Base-by-base conservation (phyloP, 2,329 filamentous ascomycete species). In the Cladophialophora psammophila region DNA sequence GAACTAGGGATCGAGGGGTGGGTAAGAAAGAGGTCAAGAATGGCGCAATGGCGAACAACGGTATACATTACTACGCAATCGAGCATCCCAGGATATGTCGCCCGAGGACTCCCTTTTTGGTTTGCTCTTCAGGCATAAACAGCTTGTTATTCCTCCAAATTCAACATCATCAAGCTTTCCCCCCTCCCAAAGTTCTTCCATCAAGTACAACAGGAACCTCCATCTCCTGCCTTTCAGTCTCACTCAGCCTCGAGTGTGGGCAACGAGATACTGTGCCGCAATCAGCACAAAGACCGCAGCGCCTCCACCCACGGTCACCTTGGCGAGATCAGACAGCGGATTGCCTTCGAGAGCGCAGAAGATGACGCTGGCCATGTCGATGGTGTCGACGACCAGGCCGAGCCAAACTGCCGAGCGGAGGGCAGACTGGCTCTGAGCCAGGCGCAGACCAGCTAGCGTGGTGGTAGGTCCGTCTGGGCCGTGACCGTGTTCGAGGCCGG, bases 341-440 rank as follows among this genome's bases (percentile, higher is more conserved):
- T 38, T 18, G 12, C 64, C 58, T 34, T 53, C 58, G 8, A 63
- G 15, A 18, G 35, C 45, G 52, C 59, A 57, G 15, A 36, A 59
- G 8, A 20, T 34, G n/a, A 53, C 64, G 26, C 64, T 66, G 7
- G 36, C 38, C n/a, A 56, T 15, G 53, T 66, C 64, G 32, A 63
- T 48, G 1, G 40, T 38, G 26, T 66, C 64, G 38, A 60, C 62
- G 15, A 53, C 26, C 40, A 63, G 36, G 4, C 64, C 64, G 34
- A 66, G 53, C 64, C 64, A 66, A 1, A 66, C n/a, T 13, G 64
- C 64, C 4, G 64, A 32, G 26, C 40, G 48, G 26, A 61, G 48
- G 31, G 15, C 38, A 18, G 32, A 56, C 3, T 42, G 34, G n/a
- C 38, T 1, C 18, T 50, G 18, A 5, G 45, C 45, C 18, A 50